A percentile compares a stretch with the other conserved stretches of the same genome.
Conservation (phyloP, 2,329 filamentous ascomycete species). For the Pseudogymnoascus verrucosus region DNA sequence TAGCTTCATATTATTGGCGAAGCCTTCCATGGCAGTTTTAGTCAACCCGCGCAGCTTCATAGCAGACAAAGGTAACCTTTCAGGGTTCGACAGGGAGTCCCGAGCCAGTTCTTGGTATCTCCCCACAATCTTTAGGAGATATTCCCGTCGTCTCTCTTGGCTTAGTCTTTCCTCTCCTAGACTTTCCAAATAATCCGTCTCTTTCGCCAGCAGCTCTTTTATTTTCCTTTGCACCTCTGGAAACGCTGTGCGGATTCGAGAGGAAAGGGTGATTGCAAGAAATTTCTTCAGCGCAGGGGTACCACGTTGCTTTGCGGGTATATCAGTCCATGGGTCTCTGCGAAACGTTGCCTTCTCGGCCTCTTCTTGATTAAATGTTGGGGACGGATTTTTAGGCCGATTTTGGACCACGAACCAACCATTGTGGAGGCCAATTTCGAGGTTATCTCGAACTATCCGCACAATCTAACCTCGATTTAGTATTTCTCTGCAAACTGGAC, state of each 20-base stretch:
- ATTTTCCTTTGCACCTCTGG: conserved; percentile 23
- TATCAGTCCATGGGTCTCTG: conserved; percentile 23
- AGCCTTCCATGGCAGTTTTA: conserved; percentile 15
- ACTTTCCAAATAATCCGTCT: conserved; percentile 7
- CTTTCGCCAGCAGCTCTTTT: conserved; percentile 16
- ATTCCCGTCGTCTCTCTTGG: conserved; percentile 21
- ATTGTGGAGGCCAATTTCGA: conserved; percentile 17
- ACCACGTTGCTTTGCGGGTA: conserved; percentile 22
- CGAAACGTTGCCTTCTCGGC: conserved; percentile 27
- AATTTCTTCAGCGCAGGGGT: conserved; percentile 25
- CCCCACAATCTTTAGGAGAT: conserved; percentile 21
- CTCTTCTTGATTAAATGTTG: conserved; percentile 22
- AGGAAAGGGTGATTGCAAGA: conserved; percentile 25
- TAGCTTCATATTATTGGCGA: conserved; percentile 24
- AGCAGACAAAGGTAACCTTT: conserved; percentile 13
- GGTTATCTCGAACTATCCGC: conserved; percentile 11
- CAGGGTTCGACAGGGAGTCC: conserved; percentile 22
- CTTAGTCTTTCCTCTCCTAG: conserved; percentile 25
- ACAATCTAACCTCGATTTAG: conserved; percentile 12
- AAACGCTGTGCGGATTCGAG: conserved; percentile 19
- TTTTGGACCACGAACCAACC: conserved; percentile 34
- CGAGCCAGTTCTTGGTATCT: conserved; percentile 20
- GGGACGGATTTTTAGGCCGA: conserved; percentile 19
- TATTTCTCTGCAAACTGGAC: not conserved
- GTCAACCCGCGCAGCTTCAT: conserved; percentile 25